Base-by-base conservation (phyloP, 1,284 basidiomycete genomes). In the Pascua sp. region DNA sequence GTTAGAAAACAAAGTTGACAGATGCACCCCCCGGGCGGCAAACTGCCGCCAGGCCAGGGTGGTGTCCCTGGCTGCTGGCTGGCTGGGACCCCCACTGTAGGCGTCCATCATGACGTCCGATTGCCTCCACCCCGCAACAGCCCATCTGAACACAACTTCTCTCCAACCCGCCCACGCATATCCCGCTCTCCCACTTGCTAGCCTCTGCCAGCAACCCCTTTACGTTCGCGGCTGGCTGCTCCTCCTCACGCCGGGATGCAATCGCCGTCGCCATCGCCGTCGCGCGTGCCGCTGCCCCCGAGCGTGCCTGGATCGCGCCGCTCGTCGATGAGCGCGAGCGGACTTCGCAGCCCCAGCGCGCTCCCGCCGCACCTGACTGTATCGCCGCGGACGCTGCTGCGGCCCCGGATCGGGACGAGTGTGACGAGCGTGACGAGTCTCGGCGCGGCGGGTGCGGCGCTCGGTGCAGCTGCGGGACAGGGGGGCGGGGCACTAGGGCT, bases 351-450 rank as follows among this genome's bases (percentile, higher is more conserved):
- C 39, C 49, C 51, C 38, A 40, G 39, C 41, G 32, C 32, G 11
- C 13, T n/a, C 45, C 59, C 52, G 13, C 59, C 51, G 16, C 42
- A 49, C 0, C 57, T 49, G 11, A n/a, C 39, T 2, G 57, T 64
- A 13, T 67, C 68, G 7, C 69, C 68, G 13, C 63, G 57, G 18
- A 59, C 67, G 13, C 46, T 61, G 4, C 49, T 67, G 5, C 58
- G 71, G n/a, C 70, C 70, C 5, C 50, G 63, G 11, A 42, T 71
- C 2, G 24, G 24, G 24, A 64, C 64, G 32, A 49, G 70, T 12
- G 58, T 59, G n/a, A 17, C 40, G 8, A 72, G 24, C 24, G 24
- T 68, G 1, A 61, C 64, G 10, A 56, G 51, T 0, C 65, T 53
- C 24, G n/a, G 41, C 5, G 51, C 56, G 9, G 56, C 51, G 4